phyloP scores from a whole-genome alignment of 2,329 filamentous ascomycete species.

The Microdochium paspali region DNA sequence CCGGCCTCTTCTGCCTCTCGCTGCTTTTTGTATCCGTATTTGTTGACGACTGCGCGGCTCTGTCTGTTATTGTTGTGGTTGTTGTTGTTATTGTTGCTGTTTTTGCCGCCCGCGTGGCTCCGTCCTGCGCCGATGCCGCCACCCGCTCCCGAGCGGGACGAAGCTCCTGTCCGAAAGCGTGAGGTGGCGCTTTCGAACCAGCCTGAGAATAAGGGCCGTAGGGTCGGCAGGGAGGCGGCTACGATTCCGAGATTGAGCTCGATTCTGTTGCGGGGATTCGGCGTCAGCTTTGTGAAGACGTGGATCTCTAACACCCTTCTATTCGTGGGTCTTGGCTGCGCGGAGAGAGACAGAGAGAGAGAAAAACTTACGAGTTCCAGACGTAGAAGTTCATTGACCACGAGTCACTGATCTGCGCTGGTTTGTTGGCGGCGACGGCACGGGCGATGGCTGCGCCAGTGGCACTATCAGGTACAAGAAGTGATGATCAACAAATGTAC shows the following conservation, averaged over 20 bases:
- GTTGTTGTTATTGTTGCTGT: background rate
- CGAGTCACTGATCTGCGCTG: background rate
- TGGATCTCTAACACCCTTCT: too few species aligned
- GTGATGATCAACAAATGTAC: background rate
- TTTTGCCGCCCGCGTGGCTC: background rate
- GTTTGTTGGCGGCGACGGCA: background rate
- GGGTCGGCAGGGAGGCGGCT: constrained; percentile 4
- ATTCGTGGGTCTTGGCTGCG: too few species aligned
- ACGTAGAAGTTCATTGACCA: background rate
- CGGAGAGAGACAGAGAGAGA: too few species aligned
- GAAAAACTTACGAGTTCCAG: background rate
- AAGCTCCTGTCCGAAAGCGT: constrained; percentile 2
- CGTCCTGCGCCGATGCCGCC: background rate
- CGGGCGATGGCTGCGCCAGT: background rate
- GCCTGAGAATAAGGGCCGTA: constrained; percentile 4
- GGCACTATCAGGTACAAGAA: background rate
- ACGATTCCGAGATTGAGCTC: constrained; percentile 5
- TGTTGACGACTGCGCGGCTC: background rate
- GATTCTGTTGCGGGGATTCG: constrained; percentile 2
- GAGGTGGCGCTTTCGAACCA: constrained; percentile 4
- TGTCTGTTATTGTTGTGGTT: background rate
- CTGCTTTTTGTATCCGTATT: constrained; percentile 2
- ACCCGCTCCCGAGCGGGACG: background rate
- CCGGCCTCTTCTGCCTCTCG: background rate
- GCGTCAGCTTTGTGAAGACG: background rate